These are phyloP conservation scores for Musa schizocarpa DNA, from an alignment of 176 grass and related monocot genomes.

Conservation along the genomic window DNA sequence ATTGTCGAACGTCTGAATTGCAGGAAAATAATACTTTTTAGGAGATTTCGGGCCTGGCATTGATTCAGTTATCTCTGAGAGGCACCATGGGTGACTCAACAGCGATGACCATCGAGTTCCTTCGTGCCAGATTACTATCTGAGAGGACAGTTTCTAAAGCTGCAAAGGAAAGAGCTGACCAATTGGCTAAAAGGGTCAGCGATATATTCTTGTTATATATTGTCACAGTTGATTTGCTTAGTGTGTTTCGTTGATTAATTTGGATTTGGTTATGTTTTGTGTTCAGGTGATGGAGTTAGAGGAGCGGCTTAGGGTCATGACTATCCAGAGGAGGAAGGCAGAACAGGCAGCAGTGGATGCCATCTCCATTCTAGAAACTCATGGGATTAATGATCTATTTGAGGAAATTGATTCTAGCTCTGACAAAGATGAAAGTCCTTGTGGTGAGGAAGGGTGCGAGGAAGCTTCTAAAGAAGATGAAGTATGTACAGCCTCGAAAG, in stretches of 20 bases:
- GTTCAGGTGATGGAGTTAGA: conserved; percentile 76
- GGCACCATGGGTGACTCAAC: conserved; percentile 49
- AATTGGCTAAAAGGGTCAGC: conserved; percentile 67
- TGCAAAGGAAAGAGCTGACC: conserved; percentile 69
- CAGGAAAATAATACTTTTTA: neutral
- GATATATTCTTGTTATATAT: neutral
- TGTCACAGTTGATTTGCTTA: neutral
- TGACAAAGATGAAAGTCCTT: conserved; percentile 26
- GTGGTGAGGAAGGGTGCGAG: conserved; percentile 14
- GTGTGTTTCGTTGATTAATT: neutral
- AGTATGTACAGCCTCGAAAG: neutral
- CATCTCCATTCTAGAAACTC: conserved; percentile 45
- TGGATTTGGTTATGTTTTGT: neutral
- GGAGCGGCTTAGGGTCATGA: conserved; percentile 69
- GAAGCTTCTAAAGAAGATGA: conserved; percentile 5
- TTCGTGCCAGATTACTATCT: conserved; percentile 86
- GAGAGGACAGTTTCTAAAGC: conserved; percentile 83
- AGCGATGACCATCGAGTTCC: conserved; percentile 92
- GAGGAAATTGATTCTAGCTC: conserved; percentile 47
- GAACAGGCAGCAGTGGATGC: conserved; percentile 58
- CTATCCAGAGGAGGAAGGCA: conserved; percentile 56
- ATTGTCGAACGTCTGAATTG: too few species aligned
- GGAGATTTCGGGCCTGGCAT: neutral
- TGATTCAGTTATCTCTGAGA: neutral
- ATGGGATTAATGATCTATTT: conserved; percentile 50